Conservation (phyloP, 1,284 basidiomycete genomes). For the Austroboletus niveus region DNA sequence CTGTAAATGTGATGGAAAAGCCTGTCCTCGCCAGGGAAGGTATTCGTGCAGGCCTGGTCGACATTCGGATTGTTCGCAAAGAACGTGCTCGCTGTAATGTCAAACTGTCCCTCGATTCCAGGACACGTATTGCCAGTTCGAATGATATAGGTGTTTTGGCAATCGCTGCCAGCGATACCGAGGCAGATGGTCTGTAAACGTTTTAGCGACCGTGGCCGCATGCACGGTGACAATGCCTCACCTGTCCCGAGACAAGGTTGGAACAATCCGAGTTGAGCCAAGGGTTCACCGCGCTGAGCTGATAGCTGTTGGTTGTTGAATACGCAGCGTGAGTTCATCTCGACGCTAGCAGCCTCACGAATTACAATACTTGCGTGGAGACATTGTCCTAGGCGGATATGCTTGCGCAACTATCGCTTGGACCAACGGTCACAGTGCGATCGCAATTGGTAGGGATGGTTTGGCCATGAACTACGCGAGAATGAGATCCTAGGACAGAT, state of each 20-base stretch:
- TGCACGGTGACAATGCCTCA: slow-evolving; percentile 1
- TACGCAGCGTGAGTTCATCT: background rate
- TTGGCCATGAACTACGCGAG: slow-evolving; percentile 16
- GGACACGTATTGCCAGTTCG: slow-evolving; percentile 41
- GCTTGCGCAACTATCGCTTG: slow-evolving; percentile 28
- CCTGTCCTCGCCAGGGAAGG: no score
- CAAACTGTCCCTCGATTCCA: slow-evolving; percentile 34
- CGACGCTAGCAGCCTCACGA: background rate
- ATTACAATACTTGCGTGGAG: slow-evolving; percentile 39
- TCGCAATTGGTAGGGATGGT: slow-evolving; percentile 34
- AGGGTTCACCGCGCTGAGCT: slow-evolving; percentile 39
- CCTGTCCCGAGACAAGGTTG: slow-evolving; percentile 36
- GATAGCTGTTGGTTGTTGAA: slow-evolving; percentile 32
- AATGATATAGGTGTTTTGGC: slow-evolving; percentile 39
- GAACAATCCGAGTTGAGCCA: slow-evolving; percentile 36
- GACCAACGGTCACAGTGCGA: slow-evolving; percentile 38
- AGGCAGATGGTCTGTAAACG: slow-evolving; percentile 39
- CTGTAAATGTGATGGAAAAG: background rate
- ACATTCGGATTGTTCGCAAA: slow-evolving; percentile 29
- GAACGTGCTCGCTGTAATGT: slow-evolving; percentile 41
- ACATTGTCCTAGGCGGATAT: slow-evolving; percentile 44
- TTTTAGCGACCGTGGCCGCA: background rate
- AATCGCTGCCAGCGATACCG: slow-evolving; percentile 44
- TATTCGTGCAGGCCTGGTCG: no score
- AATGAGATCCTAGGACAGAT: background rate